Evolutionary conservation across 2,329 filamentous ascomycete genomes (phyloP).

Genomic region (Bipolaris sorokiniana): DNA sequence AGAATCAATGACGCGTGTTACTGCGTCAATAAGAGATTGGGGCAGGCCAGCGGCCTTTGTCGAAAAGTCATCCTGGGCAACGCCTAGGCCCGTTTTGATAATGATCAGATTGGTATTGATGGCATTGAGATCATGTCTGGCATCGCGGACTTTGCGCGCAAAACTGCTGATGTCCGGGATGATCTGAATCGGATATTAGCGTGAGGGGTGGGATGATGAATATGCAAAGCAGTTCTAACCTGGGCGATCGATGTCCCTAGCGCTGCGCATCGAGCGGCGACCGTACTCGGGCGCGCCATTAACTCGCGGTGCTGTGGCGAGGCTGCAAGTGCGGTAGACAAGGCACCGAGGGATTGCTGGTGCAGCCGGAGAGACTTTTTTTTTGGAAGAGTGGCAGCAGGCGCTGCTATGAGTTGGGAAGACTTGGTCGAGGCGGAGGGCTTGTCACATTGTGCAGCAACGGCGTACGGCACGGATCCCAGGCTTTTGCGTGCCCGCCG

Average conservation of each 20-base stretch:
- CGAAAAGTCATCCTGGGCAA: slow-evolving; percentile 44
- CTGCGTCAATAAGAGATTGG: slow-evolving; percentile 31
- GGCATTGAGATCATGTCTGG: slow-evolving; percentile 41
- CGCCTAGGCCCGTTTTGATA: slow-evolving; percentile 40
- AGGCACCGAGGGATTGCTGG: neutral
- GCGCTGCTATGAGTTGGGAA: neutral
- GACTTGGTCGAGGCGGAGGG: slow-evolving; percentile 15
- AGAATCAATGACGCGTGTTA: slow-evolving; percentile 39
- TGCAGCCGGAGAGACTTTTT: neutral
- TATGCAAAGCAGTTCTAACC: slow-evolving; percentile 23
- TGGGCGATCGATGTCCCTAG: slow-evolving; percentile 40
- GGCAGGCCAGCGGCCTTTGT: slow-evolving; percentile 25
- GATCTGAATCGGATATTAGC: slow-evolving; percentile 30
- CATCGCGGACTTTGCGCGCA: slow-evolving; percentile 40
- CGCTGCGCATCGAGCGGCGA: slow-evolving; percentile 44
- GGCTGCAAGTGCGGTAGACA: slow-evolving; percentile 3
- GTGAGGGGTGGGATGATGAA: slow-evolving; percentile 9
- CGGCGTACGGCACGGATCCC: slow-evolving; percentile 18
- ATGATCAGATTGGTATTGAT: slow-evolving; percentile 42
- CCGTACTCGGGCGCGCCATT: slow-evolving; percentile 37
- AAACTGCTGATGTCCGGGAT: slow-evolving; percentile 39
- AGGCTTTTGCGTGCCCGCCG: slow-evolving; percentile 16
- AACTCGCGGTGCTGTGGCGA: slow-evolving; percentile 7
- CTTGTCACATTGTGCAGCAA: slow-evolving; percentile 15
- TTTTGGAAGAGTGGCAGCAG: slow-evolving; percentile 1